Base-by-base conservation (phyloP, 164 flowering plant species). In the Malania oleifera region DNA sequence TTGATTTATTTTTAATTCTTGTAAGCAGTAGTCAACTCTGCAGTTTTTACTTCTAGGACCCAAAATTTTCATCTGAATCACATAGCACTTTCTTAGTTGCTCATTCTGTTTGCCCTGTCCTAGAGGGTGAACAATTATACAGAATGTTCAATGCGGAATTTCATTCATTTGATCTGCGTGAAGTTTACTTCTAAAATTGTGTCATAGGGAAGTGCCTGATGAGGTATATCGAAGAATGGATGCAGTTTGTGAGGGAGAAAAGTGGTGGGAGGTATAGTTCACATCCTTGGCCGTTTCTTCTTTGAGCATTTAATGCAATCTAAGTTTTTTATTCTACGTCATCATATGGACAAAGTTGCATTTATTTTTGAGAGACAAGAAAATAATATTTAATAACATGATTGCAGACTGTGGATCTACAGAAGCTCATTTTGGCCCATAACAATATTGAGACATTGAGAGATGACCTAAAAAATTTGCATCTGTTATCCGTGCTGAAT, bases 181-280 rank as follows among this genome's bases (percentile, higher is more conserved):
- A 4, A 31, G 4, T 4, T 31, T 31, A 9, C 35, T 31, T 31
- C 9, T 47, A 22, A 47, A 11, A 35, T 55, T 61, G 17, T 45
- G n/a, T 51, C 20, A 43, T 73, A 93, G 97, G 68, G 93, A 86
- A 27, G 89, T 93, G 35, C 99, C 99, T 0, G 61, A 67, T 64
- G 92, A 90, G 79, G 85, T 93, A 2, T 93, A 93, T 60, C 67
- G 61, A 72, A 80, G 69, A 61, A 54, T 84, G 80, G 93, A 88
- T 43, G 72, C 82, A 15, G 75, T 76, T 15, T 84, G 81, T 25
- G 89, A 75, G 29, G 97, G 84, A 52, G 99, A 84, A 55, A 90
- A 88, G 34, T 93, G 99, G 99, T 93, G 99, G 99, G 99, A 93
- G 97, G 98, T 89, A 79, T 8, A 40, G 15, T 43, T 52, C 44